Conservation (phyloP, 768 basidiomycete genomes). For the Lentinula raphanica region DNA sequence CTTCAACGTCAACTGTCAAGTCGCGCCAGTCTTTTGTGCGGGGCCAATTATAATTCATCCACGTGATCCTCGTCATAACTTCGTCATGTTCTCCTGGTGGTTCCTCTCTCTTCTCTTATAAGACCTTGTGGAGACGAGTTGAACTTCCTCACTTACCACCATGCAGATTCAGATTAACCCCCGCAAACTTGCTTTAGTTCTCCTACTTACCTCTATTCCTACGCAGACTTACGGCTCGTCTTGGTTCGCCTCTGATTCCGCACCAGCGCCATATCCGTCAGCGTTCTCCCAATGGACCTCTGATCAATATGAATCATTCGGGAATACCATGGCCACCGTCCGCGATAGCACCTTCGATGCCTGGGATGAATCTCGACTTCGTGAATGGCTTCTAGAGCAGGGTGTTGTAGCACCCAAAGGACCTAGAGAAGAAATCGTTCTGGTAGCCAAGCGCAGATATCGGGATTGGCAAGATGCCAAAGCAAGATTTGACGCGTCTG, state of each 20-base stretch:
- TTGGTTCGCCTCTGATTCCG: background rate
- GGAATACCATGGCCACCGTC: constrained; percentile 54
- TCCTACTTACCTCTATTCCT: background rate
- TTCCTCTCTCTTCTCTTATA: background rate
- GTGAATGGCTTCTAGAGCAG: constrained; percentile 81
- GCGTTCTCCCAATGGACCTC: constrained; percentile 44
- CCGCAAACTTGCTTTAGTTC: background rate
- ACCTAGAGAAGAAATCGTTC: constrained; percentile 71
- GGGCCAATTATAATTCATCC: background rate
- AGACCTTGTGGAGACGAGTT: too few species aligned
- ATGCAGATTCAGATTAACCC: background rate
- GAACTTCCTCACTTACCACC: too few species aligned
- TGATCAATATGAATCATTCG: constrained; percentile 60
- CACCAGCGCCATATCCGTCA: background rate
- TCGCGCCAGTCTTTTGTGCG: background rate
- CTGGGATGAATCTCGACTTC: constrained; percentile 82
- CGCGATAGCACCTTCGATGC: constrained; percentile 62
- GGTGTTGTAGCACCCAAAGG: constrained; percentile 81
- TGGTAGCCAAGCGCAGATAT: constrained; percentile 72
- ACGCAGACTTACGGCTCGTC: background rate
- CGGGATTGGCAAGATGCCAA: constrained; percentile 56
- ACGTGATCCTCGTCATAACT: background rate
- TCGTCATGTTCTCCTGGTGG: too few species aligned
- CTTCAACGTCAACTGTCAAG: too few species aligned
- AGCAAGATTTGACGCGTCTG: constrained; percentile 45